phyloP scores from a whole-genome alignment of 306 rosid species.

The Vicia faba region DNA sequence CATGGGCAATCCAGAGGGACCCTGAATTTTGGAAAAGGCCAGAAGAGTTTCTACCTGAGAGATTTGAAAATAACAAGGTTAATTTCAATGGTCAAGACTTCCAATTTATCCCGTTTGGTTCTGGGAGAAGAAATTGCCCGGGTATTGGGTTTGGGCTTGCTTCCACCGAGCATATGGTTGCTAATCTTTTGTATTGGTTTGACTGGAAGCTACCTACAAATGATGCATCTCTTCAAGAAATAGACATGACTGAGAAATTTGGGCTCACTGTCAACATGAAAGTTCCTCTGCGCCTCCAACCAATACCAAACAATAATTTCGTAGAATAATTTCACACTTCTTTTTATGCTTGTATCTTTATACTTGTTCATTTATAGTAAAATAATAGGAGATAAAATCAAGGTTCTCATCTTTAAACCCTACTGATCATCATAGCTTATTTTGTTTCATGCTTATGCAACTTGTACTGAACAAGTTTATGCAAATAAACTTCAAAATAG shows the following conservation, averaged over 20 bases:
- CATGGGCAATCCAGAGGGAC: constrained; percentile 50
- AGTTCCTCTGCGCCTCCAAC: constrained; percentile 38
- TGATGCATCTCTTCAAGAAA: not conserved
- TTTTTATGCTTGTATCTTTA: not conserved
- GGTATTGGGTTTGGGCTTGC: constrained; percentile 37
- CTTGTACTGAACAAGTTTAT: not conserved
- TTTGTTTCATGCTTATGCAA: not conserved
- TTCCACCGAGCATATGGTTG: constrained; percentile 25
- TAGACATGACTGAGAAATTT: constrained; percentile 46
- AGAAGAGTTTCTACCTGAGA: constrained; percentile 38
- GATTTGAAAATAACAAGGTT: constrained; percentile 25
- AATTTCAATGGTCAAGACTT: constrained; percentile 31
- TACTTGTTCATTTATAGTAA: not conserved
- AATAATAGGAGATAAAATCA: not conserved
- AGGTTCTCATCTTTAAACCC: not conserved
- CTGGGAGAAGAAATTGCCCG: constrained; percentile 35
- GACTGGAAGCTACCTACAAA: constrained; percentile 42
- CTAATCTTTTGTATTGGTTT: constrained; percentile 42
- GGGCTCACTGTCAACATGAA: constrained; percentile 44
- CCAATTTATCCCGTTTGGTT: constrained; percentile 35
- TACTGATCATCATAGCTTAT: not conserved
- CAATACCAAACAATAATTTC: not conserved
- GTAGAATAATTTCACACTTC: not conserved
- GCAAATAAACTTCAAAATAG: not conserved
- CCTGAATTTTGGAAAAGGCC: constrained; percentile 34